Percentiles rank a stretch among this genome's conserved stretches.
Evolutionary conservation across 202 grass and related monocot species (phyloP).

Genomic region (Cymbopogon flexuosus): DNA sequence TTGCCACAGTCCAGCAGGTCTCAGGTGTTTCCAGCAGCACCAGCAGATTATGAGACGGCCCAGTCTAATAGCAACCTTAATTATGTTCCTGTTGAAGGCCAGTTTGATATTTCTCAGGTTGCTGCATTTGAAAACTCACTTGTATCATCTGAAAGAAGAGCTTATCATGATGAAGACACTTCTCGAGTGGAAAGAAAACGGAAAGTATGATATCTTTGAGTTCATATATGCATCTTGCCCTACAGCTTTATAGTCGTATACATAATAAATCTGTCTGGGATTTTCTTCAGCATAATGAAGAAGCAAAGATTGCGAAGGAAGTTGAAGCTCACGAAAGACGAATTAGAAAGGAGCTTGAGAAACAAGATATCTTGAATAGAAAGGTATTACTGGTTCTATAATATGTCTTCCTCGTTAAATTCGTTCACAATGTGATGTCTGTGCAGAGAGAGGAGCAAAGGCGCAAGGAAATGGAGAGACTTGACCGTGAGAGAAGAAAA

Average conservation of each 20-base stretch:
- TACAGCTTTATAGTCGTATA: constrained; percentile 20
- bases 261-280: constrained; percentile 21
- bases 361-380: constrained; percentile 81
- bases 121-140: constrained; percentile 58
- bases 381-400: constrained; percentile 52
- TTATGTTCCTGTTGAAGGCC: constrained; percentile 54
- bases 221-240: constrained; percentile 13
- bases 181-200: constrained; percentile 68
- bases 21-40: constrained; percentile 51
- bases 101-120: constrained; percentile 55
- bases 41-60: constrained; percentile 53
- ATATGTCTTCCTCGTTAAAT: background rate
- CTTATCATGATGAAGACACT: constrained; percentile 65
- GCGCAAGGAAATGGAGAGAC: constrained; percentile 91
- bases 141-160: constrained; percentile 51
- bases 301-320: constrained; percentile 97
- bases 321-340: constrained; percentile 91
- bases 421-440: constrained; percentile 24
- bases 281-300: constrained; percentile 61
- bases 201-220: constrained; percentile 59
- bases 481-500: constrained; percentile 90
- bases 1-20: constrained; percentile 54
- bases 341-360: constrained; percentile 96
- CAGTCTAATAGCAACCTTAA: constrained; percentile 45
- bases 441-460: constrained; percentile 83